Evolutionary conservation across 202 grass and related monocot species (phyloP).

Genomic region (Elaeis oleifera): DNA sequence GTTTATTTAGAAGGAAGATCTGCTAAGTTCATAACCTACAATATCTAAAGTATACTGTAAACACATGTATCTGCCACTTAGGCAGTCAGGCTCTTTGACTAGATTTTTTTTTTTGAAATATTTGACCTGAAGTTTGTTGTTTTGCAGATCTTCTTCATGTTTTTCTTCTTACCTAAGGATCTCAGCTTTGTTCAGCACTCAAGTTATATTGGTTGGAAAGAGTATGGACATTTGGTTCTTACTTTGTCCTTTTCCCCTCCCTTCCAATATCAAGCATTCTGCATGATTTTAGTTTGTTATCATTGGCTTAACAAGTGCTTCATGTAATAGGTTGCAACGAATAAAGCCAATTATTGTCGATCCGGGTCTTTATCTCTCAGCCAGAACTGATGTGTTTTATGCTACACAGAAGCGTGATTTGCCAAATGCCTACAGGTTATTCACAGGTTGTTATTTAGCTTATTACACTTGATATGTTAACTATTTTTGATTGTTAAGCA

Average conservation of each 20-base stretch:
- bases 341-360: constrained; percentile 89
- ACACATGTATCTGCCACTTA: too few species aligned
- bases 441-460: constrained; percentile 44
- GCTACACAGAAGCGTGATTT: constrained; percentile 86
- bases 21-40: too few species aligned
- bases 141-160: constrained; percentile 89
- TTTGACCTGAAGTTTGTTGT: constrained; percentile 15
- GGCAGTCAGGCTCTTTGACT: too few species aligned
- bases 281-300: neutral
- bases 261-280: constrained; percentile 1
- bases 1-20: too few species aligned
- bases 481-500: too few species aligned
- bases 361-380: constrained; percentile 79
- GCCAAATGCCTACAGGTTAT: constrained; percentile 71
- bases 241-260: constrained; percentile 1
- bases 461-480: too few species aligned
- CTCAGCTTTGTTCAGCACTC: constrained; percentile 94
- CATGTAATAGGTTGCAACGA: constrained; percentile 42
- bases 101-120: too few species aligned
- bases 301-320: neutral
- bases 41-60: too few species aligned
- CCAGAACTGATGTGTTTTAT: constrained; percentile 78
- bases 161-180: constrained; percentile 77
- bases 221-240: constrained; percentile 46
- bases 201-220: constrained; percentile 88